Conservation (phyloP, 73 alveolate species). For the Urostyla sp. region DNA sequence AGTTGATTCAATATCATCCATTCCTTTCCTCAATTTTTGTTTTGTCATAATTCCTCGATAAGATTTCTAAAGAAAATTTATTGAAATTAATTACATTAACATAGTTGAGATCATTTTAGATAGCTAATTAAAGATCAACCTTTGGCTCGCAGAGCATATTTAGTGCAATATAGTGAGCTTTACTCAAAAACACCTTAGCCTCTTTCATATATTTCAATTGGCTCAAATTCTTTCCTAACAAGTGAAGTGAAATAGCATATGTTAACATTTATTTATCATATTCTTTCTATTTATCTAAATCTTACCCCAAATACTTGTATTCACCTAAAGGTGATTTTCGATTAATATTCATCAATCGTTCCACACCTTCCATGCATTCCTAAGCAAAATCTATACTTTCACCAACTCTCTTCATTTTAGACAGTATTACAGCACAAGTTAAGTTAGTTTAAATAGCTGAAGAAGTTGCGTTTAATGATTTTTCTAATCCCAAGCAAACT, state of each 20-base stretch:
- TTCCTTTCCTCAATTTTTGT: background rate
- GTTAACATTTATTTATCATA: conserved; percentile 44
- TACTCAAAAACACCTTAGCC: conserved; percentile 43
- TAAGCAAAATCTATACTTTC: conserved; percentile 54
- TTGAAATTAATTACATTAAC: background rate
- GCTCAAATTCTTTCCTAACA: conserved; percentile 49
- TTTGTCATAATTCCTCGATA: too few species aligned
- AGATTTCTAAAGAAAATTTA: too few species aligned
- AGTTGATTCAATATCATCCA: conserved; percentile 32
- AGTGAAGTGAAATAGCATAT: conserved; percentile 56
- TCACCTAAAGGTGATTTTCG: conserved; percentile 29
- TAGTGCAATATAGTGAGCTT: conserved; percentile 35
- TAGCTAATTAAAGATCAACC: conserved; percentile 11
- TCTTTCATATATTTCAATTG: conserved; percentile 51
- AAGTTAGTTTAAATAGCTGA: conserved; percentile 57
- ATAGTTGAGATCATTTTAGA: conserved; percentile 8
- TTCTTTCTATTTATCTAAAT: conserved; percentile 20
- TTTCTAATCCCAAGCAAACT: conserved; percentile 51
- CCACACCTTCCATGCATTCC: conserved; percentile 20
- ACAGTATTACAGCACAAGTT: conserved; percentile 58
- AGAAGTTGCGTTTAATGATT: conserved; percentile 17
- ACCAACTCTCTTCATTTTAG: conserved; percentile 46
- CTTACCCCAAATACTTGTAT: conserved; percentile 8
- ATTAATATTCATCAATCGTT: background rate
- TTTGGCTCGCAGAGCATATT: conserved; percentile 29